Conservation (phyloP, 2,329 filamentous ascomycete species). For the Myriosclerotinia scirpicola region DNA sequence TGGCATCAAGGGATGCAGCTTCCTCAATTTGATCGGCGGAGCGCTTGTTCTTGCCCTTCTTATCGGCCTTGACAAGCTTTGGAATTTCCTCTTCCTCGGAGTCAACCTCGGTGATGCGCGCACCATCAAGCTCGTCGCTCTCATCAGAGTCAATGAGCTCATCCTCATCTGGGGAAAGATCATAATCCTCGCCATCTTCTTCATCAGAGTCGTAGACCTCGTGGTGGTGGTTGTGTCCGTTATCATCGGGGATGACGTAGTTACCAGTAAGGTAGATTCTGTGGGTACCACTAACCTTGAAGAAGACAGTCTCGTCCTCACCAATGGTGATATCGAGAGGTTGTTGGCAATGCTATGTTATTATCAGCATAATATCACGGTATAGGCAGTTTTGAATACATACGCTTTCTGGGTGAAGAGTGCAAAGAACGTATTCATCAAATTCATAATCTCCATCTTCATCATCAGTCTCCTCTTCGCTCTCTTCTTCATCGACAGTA, state of each 20-base stretch:
- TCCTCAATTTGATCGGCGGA: conserved; percentile 69
- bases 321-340: conserved; percentile 88
- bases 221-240: conserved; percentile 54
- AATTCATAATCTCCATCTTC: conserved; percentile 62
- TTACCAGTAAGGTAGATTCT: conserved; percentile 92
- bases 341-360: conserved; percentile 83
- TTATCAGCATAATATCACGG: conserved; percentile 36
- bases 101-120: conserved; percentile 80
- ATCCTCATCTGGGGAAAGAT: conserved; percentile 76
- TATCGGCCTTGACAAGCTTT: conserved; percentile 51
- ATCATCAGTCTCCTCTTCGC: conserved; percentile 57
- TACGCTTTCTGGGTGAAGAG: conserved; percentile 90
- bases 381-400: conserved; percentile 37
- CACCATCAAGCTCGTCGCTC: conserved; percentile 75
- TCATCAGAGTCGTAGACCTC: conserved; percentile 62
- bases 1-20: conserved; percentile 70
- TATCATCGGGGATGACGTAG: conserved; percentile 75
- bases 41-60: conserved; percentile 86
- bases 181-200: conserved; percentile 72
- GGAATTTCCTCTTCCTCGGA: conserved; percentile 74
- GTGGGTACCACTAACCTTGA: conserved; percentile 87
- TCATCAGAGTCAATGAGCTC: conserved; percentile 66
- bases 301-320: conserved; percentile 88
- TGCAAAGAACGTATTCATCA: conserved; percentile 93
- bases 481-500: conserved; percentile 51